Conservation (phyloP, 805 yeast genomes). For the Pichia paraexigua region DNA sequence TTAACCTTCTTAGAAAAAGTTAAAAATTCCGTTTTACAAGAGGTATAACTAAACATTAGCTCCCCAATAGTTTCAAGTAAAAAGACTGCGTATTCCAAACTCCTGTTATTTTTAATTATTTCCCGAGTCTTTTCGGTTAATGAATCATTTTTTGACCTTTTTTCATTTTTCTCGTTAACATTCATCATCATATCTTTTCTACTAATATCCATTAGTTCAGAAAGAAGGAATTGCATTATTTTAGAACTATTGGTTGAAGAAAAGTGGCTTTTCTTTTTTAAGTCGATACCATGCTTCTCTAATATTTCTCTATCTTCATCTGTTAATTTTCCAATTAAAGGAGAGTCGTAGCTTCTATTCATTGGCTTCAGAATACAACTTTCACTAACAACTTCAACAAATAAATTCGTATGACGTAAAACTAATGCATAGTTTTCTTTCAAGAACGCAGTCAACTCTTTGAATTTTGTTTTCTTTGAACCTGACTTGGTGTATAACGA, state of each 20-base stretch:
- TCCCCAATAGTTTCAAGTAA: slow-evolving; percentile 63
- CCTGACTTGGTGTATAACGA: slow-evolving; percentile 27
- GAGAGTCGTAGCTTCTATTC: slow-evolving; percentile 15
- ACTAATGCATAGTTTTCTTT: slow-evolving; percentile 44
- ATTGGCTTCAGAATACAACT: slow-evolving; percentile 14
- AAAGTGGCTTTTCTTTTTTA: slow-evolving; percentile 9
- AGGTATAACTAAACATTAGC: slow-evolving; percentile 67
- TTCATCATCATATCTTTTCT: slow-evolving; percentile 20
- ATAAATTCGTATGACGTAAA: slow-evolving; percentile 28
- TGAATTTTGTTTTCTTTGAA: slow-evolving; percentile 19
- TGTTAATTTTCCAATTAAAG: slow-evolving; percentile 14
- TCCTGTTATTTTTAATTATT: slow-evolving; percentile 36
- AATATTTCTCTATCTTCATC: slow-evolving; percentile 18
- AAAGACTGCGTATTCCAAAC: slow-evolving; percentile 61
- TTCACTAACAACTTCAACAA: slow-evolving; percentile 20
- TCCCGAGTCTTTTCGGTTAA: slow-evolving; percentile 12
- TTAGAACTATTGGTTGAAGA: slow-evolving; percentile 34
- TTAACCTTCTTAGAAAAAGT: slow-evolving; percentile 57
- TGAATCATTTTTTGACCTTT: slow-evolving; percentile 3
- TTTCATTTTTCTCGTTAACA: slow-evolving; percentile 18
- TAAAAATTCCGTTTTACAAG: slow-evolving; percentile 73
- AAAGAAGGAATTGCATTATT: slow-evolving; percentile 52
- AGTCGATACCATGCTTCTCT: neutral
- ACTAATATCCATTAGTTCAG: slow-evolving; percentile 49
- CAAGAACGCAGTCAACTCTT: slow-evolving; percentile 39